A percentile compares a stretch with the other conserved stretches of the same genome.
phyloP scores from a whole-genome alignment of 2,329 filamentous ascomycete species.

The Alternaria metachromatica region DNA sequence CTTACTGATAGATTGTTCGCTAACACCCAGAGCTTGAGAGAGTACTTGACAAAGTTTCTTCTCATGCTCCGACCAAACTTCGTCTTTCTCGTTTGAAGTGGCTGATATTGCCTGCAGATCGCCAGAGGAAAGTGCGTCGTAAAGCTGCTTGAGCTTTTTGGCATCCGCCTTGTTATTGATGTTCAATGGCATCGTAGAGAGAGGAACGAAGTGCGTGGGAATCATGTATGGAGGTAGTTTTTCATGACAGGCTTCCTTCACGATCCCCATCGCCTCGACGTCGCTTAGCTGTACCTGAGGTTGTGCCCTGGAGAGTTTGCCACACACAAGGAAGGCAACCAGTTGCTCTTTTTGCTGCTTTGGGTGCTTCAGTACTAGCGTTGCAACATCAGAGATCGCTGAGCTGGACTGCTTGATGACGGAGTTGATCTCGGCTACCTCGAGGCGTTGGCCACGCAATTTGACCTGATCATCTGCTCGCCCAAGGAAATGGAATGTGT shows the following conservation, averaged over 20 bases:
- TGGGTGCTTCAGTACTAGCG: slow-evolving; percentile 74
- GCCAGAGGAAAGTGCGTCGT: slow-evolving; percentile 65
- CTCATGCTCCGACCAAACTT: slow-evolving; percentile 43
- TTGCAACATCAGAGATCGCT: slow-evolving; percentile 72
- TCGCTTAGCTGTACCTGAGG: slow-evolving; percentile 28
- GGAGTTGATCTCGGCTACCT: slow-evolving; percentile 90
- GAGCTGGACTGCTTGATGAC: slow-evolving; percentile 69
- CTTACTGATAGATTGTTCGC: slow-evolving; percentile 55
- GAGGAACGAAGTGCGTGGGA: slow-evolving; percentile 78
- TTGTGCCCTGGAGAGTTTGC: slow-evolving; percentile 19
- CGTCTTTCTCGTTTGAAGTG: slow-evolving; percentile 19
- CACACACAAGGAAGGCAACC: slow-evolving; percentile 70
- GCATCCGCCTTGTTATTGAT: slow-evolving; percentile 88
- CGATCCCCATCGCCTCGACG: slow-evolving; percentile 23
- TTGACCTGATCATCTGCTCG: slow-evolving; percentile 93
- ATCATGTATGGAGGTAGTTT: slow-evolving; percentile 87
- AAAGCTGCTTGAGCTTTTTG: slow-evolving; percentile 72
- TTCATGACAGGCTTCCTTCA: slow-evolving; percentile 66
- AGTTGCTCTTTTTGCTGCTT: slow-evolving; percentile 81
- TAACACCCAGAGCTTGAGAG: slow-evolving; percentile 58
- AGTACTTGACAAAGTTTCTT: slow-evolving; percentile 64
- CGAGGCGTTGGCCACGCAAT: slow-evolving; percentile 83
- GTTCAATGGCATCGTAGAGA: slow-evolving; percentile 78
- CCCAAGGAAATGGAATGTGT: slow-evolving; percentile 85
- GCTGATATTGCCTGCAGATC: slow-evolving; percentile 64